Conservation (phyloP, 1,284 basidiomycete species). For the Ganoderma resinaceum region DNA sequence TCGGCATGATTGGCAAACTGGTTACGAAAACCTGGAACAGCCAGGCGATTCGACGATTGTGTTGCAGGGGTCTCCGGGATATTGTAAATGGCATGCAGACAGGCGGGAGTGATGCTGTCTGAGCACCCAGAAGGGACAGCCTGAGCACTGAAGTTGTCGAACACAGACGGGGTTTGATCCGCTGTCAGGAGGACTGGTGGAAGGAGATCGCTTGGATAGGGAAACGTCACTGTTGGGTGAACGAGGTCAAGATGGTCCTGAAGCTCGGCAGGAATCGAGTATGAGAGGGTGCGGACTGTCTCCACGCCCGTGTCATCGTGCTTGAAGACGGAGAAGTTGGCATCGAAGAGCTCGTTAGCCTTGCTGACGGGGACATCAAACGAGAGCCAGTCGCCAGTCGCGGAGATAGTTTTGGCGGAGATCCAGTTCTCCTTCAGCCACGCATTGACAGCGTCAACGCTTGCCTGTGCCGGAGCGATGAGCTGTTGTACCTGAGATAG, state of each 20-base stretch:
- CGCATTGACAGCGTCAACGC: slow-evolving; percentile 43
- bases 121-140: slow-evolving; percentile 43
- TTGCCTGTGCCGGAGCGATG: slow-evolving; percentile 44
- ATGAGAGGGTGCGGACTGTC: slow-evolving; percentile 47
- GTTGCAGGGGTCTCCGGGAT: slow-evolving; percentile 51
- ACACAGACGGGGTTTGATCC: neutral
- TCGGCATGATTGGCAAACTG: slow-evolving; percentile 60
- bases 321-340: slow-evolving; percentile 47
- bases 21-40: slow-evolving; percentile 61
- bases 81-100: slow-evolving; percentile 60
- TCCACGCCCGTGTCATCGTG: slow-evolving; percentile 42
- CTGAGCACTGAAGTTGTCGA: slow-evolving; percentile 24
- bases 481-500: slow-evolving; percentile 45
- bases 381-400: slow-evolving; percentile 50
- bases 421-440: slow-evolving; percentile 48
- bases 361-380: slow-evolving; percentile 48
- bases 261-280: slow-evolving; percentile 49
- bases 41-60: slow-evolving; percentile 54
- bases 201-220: slow-evolving; percentile 25
- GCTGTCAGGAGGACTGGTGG: slow-evolving; percentile 29
- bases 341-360: slow-evolving; percentile 47
- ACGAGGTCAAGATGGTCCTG: slow-evolving; percentile 48
- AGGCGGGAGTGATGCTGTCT: slow-evolving; percentile 57
- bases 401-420: slow-evolving; percentile 38
- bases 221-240: slow-evolving; percentile 47